Conservation (phyloP, 2,329 filamentous ascomycete genomes). For the Penicillium olsonii region DNA sequence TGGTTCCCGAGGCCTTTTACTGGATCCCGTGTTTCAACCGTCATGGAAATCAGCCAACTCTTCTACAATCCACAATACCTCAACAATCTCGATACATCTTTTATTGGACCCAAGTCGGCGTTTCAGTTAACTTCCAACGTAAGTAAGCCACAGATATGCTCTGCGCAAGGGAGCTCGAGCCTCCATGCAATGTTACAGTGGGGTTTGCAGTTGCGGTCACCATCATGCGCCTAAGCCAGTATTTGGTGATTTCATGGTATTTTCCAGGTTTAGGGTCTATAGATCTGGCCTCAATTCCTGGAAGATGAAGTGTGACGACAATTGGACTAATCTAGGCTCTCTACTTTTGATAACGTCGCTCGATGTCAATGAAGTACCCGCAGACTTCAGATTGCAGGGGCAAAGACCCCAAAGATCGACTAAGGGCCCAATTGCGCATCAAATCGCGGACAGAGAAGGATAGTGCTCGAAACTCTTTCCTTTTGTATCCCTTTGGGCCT, state of each 20-base stretch:
- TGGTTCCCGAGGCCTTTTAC: not conserved
- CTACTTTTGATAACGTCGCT: too few species aligned
- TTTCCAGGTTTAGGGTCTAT: conserved; percentile 56
- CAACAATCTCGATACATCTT: conserved; percentile 4
- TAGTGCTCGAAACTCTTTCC: too few species aligned
- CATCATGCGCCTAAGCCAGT: conserved; percentile 53
- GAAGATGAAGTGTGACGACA: conserved; percentile 21
- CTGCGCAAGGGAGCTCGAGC: conserved; percentile 53
- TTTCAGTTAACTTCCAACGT: conserved; percentile 52
- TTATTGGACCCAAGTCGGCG: conserved; percentile 10
- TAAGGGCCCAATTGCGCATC: too few species aligned
- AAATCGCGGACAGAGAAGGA: too few species aligned
- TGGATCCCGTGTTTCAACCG: conserved; percentile 4
- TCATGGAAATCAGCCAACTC: conserved; percentile 7
- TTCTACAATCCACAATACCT: conserved; percentile 6
- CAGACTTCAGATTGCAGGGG: too few species aligned
- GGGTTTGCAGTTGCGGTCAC: conserved; percentile 49
- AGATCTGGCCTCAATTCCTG: conserved; percentile 38
- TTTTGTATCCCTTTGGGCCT: too few species aligned
- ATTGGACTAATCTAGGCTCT: too few species aligned
- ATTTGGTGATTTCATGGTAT: conserved; percentile 54
- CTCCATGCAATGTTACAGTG: conserved; percentile 54
- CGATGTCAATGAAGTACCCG: too few species aligned
- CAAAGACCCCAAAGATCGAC: too few species aligned
- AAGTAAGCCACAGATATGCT: conserved; percentile 49